Evolutionary conservation across 2,329 filamentous ascomycete genomes (phyloP).

Genomic region (Xylaria arbuscula): DNA sequence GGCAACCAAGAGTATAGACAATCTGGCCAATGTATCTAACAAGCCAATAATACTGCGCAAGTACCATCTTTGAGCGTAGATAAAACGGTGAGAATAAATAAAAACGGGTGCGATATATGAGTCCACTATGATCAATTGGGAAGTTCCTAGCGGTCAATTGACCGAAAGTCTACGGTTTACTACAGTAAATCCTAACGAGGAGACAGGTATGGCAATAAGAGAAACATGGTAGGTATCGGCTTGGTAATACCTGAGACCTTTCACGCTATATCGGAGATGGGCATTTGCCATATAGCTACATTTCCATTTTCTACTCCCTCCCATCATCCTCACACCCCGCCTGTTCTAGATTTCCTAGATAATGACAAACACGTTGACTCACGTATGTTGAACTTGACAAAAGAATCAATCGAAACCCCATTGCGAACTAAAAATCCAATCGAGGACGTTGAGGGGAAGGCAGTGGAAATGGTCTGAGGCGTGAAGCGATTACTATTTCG

Average conservation of each 20-base stretch:
- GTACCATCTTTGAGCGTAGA: not conserved
- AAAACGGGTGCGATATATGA: not conserved
- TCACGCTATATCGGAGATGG: not conserved
- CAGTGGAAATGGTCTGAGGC: not conserved
- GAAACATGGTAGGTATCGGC: not conserved
- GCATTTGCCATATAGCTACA: conserved; percentile 11
- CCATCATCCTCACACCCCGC: not conserved
- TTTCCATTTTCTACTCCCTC: not conserved
- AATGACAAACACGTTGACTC: no score
- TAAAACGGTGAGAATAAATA: not conserved
- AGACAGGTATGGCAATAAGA: not conserved
- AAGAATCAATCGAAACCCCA: not conserved
- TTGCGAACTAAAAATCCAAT: not conserved
- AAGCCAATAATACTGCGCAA: not conserved
- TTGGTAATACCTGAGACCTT: conserved; percentile 19
- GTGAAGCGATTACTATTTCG: not conserved
- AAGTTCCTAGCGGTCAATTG: not conserved
- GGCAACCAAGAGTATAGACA: not conserved
- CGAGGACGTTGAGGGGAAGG: not conserved
- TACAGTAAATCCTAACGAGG: not conserved
- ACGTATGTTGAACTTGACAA: not conserved
- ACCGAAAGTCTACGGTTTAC: not conserved
- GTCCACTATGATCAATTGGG: not conserved
- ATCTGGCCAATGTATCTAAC: not conserved
- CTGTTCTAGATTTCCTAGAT: not conserved